These are phyloP conservation scores for Termitomyces bulborhizus DNA, from an alignment of 768 basidiomycete species.

Conservation along the genomic window DNA sequence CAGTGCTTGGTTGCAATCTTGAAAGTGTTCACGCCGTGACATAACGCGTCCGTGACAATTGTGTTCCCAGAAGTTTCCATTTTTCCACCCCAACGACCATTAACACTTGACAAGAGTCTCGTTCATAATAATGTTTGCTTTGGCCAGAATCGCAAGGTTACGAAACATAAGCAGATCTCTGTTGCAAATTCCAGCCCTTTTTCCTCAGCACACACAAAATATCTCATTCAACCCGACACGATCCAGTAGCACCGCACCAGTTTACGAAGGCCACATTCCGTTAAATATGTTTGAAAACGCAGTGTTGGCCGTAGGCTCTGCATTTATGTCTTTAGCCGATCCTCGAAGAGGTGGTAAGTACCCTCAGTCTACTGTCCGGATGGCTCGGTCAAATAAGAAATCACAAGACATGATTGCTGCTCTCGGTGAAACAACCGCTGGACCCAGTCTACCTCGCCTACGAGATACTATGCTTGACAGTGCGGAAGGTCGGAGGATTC, in stretches of 20 bases:
- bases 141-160: neutral
- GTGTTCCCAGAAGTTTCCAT: neutral
- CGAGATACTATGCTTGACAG: conserved; percentile 74
- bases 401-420: conserved; percentile 88
- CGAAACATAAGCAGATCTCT: neutral
- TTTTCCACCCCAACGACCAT: neutral
- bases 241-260: conserved; percentile 31
- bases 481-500: conserved; percentile 76
- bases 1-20: neutral
- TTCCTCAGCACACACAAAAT: neutral
- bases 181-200: neutral
- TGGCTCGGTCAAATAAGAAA: neutral
- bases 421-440: conserved; percentile 88
- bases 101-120: too few relatives aligned
- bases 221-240: conserved; percentile 2
- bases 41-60: conserved; percentile 12
- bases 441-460: conserved; percentile 66
- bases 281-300: conserved; percentile 78
- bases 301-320: conserved; percentile 82
- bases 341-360: conserved; percentile 78
- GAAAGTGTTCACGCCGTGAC: conserved; percentile 5
- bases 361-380: neutral
- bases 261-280: conserved; percentile 78
- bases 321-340: conserved; percentile 72
- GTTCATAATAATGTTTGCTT: conserved; percentile 1